These are phyloP conservation scores for Blumeriella jaapii DNA, from an alignment of 2,329 filamentous ascomycete species.

Conservation along the genomic window DNA sequence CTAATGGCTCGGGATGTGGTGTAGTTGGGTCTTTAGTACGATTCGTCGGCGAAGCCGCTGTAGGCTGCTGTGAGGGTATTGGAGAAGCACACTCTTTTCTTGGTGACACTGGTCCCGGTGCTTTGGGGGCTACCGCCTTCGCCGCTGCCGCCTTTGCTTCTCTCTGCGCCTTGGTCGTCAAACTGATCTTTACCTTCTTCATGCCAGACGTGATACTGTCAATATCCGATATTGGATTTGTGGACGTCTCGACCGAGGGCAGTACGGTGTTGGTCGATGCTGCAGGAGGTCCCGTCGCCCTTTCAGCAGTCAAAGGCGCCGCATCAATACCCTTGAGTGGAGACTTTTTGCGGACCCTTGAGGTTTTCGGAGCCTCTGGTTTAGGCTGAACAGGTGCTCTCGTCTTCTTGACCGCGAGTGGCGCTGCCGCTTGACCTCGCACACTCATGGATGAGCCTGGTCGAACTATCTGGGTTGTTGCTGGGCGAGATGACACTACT, in stretches of 20 bases:
- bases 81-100: conserved; percentile 1
- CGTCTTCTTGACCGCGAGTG: conserved; percentile 46
- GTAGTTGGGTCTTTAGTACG: not conserved
- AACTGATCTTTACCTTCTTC: conserved; percentile 52
- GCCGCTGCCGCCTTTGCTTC: conserved; percentile 30
- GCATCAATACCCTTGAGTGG: conserved; percentile 16
- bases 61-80: not conserved
- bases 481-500: conserved; percentile 25
- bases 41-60: not conserved
- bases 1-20: not conserved
- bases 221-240: conserved; percentile 29
- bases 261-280: conserved; percentile 6
- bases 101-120: conserved; percentile 3
- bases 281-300: not conserved
- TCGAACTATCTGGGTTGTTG: conserved; percentile 32
- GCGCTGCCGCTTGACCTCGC: conserved; percentile 27
- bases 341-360: conserved; percentile 21
- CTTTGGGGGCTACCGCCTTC: conserved; percentile 9
- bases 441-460: conserved; percentile 34
- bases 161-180: conserved; percentile 43
- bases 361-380: conserved; percentile 28
- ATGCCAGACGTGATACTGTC: conserved; percentile 46
- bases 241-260: conserved; percentile 4
- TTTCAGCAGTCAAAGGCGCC: not conserved
- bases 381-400: conserved; percentile 37